These are phyloP conservation scores for Telfairia occidentalis DNA, from an alignment of 331 rosid species.

Conservation along the genomic window DNA sequence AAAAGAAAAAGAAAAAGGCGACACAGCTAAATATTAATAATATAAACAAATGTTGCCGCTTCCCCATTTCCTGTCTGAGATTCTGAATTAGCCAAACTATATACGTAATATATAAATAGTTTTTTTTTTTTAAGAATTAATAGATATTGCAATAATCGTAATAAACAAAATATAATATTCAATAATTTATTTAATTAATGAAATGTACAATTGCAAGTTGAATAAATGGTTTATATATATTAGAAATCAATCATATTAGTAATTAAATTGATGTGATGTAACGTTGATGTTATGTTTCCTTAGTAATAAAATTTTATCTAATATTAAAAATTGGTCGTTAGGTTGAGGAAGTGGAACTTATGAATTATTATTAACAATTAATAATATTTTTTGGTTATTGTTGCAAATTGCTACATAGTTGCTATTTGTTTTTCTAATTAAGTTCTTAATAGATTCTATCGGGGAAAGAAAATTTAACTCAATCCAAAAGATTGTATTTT, in stretches of 20 bases:
- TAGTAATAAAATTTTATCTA: not conserved
- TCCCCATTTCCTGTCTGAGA: not conserved
- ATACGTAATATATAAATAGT: not conserved
- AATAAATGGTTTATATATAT: not conserved
- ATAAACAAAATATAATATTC: not conserved
- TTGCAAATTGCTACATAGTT: not conserved
- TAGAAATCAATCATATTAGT: not conserved
- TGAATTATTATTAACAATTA: not conserved
- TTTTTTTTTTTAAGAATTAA: no score
- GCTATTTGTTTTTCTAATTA: not conserved
- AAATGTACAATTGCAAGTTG: not conserved
- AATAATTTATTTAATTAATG: not conserved
- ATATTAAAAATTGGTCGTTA: not conserved
- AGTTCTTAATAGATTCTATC: not conserved
- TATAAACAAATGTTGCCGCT: conserved; percentile 6
- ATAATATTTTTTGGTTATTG: not conserved
- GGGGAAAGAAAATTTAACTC: no score
- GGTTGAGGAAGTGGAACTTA: not conserved
- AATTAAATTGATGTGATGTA: not conserved
- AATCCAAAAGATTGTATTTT: not conserved
- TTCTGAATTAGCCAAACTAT: not conserved
- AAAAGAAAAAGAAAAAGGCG: not conserved
- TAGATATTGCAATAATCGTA: not conserved
- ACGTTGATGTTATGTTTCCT: not conserved
- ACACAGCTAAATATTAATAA: not conserved